Percentiles rank a stretch among this genome's conserved stretches.
These are phyloP conservation scores for Russula ochroleuca DNA, from an alignment of 768 basidiomycete genomes.

Conservation along the genomic window DNA sequence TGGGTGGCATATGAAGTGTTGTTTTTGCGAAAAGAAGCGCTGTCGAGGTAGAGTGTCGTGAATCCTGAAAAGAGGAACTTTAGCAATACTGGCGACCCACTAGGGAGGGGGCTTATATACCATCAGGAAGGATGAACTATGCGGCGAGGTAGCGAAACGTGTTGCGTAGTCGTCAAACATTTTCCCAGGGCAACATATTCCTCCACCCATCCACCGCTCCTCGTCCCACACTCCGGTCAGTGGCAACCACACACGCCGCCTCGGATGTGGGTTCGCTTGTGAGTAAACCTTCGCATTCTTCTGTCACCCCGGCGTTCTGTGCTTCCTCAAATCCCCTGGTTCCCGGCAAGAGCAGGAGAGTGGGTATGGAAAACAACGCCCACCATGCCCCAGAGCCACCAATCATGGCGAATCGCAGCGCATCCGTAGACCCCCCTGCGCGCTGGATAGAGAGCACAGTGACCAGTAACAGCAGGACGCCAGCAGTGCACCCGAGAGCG, in stretches of 20 bases:
- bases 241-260: no score
- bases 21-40: conserved; percentile 92
- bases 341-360: conserved; percentile 70
- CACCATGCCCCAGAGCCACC: conserved; percentile 86
- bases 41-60: conserved; percentile 61
- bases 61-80: conserved; percentile 49
- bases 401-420: conserved; percentile 76
- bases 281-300: conserved; percentile 24
- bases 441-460: conserved; percentile 72
- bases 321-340: conserved; percentile 28
- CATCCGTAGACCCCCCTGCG: conserved; percentile 63
- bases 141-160: no score
- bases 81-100: no score
- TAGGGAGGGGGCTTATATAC: no score
- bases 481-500: conserved; percentile 80
- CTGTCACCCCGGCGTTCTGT: conserved; percentile 5
- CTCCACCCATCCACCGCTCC: no score
- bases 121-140: no score
- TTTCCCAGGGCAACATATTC: no score
- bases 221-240: no score
- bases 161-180: no score
- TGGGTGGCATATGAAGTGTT: conserved; percentile 47
- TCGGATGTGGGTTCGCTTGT: conserved; percentile 3
- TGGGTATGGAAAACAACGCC: conserved; percentile 72
- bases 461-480: conserved; percentile 64